A percentile compares a stretch with the other conserved stretches of the same genome.
Evolutionary conservation across 352 stramenopile species (phyloP).

Genomic region (Phytophthora cajani): DNA sequence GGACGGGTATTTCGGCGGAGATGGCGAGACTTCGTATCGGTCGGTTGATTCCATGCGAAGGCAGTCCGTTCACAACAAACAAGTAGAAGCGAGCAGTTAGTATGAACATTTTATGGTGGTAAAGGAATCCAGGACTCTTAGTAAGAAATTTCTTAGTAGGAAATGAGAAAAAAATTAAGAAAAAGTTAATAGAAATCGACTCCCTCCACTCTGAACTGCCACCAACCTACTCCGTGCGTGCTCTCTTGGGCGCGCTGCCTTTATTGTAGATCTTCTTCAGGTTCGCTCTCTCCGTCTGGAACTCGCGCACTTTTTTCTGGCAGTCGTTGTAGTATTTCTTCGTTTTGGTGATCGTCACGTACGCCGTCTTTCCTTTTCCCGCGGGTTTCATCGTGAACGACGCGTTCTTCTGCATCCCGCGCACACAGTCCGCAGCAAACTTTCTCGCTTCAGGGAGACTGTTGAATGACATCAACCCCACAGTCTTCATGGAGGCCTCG

Average conservation of each 20-base stretch:
- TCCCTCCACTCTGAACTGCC: not conserved
- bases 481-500: not conserved
- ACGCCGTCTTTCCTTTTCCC: not conserved
- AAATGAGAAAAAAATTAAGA: not conserved
- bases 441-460: not conserved
- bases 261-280: not conserved
- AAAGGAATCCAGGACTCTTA: no score
- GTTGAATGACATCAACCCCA: not conserved
- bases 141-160: no score
- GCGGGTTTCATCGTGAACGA: slow-evolving; percentile 5
- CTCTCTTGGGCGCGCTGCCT: not conserved
- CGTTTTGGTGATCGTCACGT: slow-evolving; percentile 6
- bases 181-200: not conserved
- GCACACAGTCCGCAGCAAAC: not conserved
- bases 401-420: not conserved
- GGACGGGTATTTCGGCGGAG: slow-evolving; percentile 18
- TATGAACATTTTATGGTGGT: not conserved
- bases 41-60: slow-evolving; percentile 10
- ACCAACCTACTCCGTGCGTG: not conserved
- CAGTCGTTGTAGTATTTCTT: not conserved
- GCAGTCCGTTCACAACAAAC: slow-evolving; percentile 11
- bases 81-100: not conserved
- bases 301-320: not conserved
- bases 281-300: not conserved
- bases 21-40: slow-evolving; percentile 26